Evolutionary conservation across 441 rosid genomes (phyloP).

Genomic region (Daphne laureola): DNA sequence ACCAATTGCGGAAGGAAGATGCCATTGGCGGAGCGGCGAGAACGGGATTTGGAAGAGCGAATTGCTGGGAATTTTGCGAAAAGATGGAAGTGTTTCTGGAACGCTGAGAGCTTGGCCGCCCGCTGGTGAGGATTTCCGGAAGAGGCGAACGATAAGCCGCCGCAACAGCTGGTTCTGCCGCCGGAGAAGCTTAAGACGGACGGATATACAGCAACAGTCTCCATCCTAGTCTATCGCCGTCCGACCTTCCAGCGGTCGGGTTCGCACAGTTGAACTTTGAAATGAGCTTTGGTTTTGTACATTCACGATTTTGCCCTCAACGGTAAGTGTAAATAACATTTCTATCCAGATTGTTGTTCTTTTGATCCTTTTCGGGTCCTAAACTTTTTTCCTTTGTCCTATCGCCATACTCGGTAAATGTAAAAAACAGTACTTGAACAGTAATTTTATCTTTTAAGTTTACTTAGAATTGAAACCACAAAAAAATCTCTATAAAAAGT

Average conservation of each 20-base stretch:
- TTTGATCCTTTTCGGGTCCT: no score
- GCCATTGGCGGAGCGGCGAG: conserved; percentile 28
- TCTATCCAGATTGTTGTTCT: no score
- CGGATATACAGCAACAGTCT: conserved; percentile 16
- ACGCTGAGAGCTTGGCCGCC: conserved; percentile 31
- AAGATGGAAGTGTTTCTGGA: conserved; percentile 39
- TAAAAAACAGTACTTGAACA: no score
- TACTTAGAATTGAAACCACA: no score
- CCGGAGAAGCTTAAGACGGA: conserved; percentile 20
- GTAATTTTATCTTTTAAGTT: no score
- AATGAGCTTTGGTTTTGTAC: background rate
- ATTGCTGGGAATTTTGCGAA: conserved; percentile 32
- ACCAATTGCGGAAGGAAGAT: conserved; percentile 83
- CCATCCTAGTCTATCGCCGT: conserved; percentile 15
- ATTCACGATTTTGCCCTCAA: conserved; percentile 3
- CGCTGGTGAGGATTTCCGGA: conserved; percentile 18
- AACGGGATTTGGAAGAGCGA: conserved; percentile 24
- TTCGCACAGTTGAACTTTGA: background rate
- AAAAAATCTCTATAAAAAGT: no score
- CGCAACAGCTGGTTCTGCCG: conserved; percentile 1
- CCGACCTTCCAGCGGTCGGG: conserved; percentile 1
- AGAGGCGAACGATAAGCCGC: conserved; percentile 18
- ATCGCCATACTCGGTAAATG: no score
- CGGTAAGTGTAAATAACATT: no score
- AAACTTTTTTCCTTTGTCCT: no score